Percentiles rank a stretch among this genome's conserved stretches.
Evolutionary conservation across 1,284 basidiomycete species (phyloP).

Genomic region (Ceratobasidium sp.): DNA sequence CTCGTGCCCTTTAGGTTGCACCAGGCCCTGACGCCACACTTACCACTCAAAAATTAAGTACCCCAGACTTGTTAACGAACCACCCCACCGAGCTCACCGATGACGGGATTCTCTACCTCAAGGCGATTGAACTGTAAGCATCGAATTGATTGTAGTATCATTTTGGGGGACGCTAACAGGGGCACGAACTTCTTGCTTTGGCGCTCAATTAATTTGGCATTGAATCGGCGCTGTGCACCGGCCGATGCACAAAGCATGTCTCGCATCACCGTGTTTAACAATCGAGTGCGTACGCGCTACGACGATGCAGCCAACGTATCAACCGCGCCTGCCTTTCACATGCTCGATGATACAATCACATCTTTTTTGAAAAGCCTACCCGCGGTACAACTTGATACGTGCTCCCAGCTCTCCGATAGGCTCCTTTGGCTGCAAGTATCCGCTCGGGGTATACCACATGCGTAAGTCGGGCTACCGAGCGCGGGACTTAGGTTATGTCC

Average conservation of each 20-base stretch:
- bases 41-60: conserved; percentile 13
- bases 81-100: conserved; percentile 39
- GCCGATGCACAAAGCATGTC: conserved; percentile 9
- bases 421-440: neutral
- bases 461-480: conserved; percentile 2
- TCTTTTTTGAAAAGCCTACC: conserved; percentile 17
- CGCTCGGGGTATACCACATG: conserved; percentile 9
- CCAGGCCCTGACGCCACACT: neutral
- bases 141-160: neutral
- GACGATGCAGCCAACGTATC: conserved; percentile 32
- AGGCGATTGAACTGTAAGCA: conserved; percentile 38
- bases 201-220: neutral
- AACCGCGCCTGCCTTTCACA: conserved; percentile 30
- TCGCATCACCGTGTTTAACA: conserved; percentile 39
- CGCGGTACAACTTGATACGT: neutral
- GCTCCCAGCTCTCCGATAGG: neutral
- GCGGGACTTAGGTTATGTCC: neutral
- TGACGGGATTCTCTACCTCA: conserved; percentile 35
- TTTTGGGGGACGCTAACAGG: conserved; percentile 8
- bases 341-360: conserved; percentile 38
- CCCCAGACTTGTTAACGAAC: conserved; percentile 29
- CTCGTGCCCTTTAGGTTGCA: neutral
- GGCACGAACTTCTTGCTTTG: neutral
- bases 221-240: neutral
- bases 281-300: conserved; percentile 38